Base-by-base conservation (phyloP, 176 grass and related monocot species). In the Rhipidocladum racemiflorum region DNA sequence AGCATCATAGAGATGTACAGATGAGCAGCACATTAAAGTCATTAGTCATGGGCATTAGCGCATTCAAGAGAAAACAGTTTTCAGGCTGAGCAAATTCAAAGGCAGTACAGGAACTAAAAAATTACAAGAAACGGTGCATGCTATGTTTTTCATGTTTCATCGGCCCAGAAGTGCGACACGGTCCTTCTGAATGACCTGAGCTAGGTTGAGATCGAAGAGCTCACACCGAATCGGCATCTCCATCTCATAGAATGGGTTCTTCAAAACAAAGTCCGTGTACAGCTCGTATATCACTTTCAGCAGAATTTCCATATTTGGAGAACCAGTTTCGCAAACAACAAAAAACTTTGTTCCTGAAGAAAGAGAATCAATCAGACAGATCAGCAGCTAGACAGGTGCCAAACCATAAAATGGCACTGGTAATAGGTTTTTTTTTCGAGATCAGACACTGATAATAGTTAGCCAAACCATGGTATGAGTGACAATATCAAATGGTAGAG, bases 171-270 rank as follows among this genome's bases (percentile, higher is more conserved):
- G 79, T 0, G 91, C 79, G 42, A 93, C 87, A 30, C 89, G 87
- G 24, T 99, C 96, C 83, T 99, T 99, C 79, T 99, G 96, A 77
- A 99, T 85, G n/a, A 88, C 89, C 28, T 91, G 92, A 38, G 96
- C 87, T 53, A 99, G 72, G 76, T 95, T 95, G 81, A 95, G 79
- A 50, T 99, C 96, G 80, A 99, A 99, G 38, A 93, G 90, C 71
- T 99, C 96, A 45, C 96, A 99, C 27, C 92, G 85, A 32, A 99
- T 99, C 15, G 92, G 96, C 96, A 99, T 99, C 71, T 99, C 96
- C 87, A 99, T 99, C 90, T 99, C 96, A 62, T 99, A 95, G 84
- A 99, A 99, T 0, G 92, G 92, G 60, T 95, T 99, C 89, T 95
- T 99, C 88, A 99, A 76, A 20, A 99, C 96, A 68, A 91, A 99